A percentile compares a stretch with the other conserved stretches of the same genome.
These are phyloP conservation scores for Tulasnella sp. DNA, from an alignment of 768 basidiomycete genomes.

Conservation along the genomic window DNA sequence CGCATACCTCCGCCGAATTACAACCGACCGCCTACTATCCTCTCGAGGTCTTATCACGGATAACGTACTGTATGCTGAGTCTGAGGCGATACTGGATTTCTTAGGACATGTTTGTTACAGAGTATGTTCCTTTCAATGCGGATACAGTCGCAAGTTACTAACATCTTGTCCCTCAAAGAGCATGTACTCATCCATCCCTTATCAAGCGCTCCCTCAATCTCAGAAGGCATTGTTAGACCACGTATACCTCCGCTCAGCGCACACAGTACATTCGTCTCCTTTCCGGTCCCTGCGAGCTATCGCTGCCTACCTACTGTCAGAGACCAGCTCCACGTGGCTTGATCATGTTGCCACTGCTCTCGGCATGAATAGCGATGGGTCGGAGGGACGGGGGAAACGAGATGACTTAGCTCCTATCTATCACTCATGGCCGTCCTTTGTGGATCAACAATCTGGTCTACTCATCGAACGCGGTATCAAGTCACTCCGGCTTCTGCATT, in stretches of 20 bases:
- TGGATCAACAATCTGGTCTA: conserved; percentile 50
- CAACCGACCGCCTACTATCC: conserved; percentile 30
- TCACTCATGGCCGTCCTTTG: conserved; percentile 59
- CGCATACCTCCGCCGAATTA: conserved; percentile 45
- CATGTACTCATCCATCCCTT: conserved; percentile 38
- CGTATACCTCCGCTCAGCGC: conserved; percentile 56
- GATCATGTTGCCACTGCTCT: conserved; percentile 37
- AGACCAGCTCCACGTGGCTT: conserved; percentile 30
- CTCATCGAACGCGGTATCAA: conserved; percentile 62
- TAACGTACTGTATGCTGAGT: conserved; percentile 52
- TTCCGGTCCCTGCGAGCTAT: conserved; percentile 48
- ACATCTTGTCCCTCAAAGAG: background rate
- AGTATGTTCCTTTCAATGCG: conserved; percentile 41
- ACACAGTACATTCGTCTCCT: conserved; percentile 55
- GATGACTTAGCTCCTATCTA: conserved; percentile 39
- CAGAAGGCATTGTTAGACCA: conserved; percentile 55
- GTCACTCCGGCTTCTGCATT: conserved; percentile 61
- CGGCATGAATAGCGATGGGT: conserved; percentile 34
- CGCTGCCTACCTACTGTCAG: conserved; percentile 47
- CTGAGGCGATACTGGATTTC: conserved; percentile 50
- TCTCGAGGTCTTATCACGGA: conserved; percentile 32
- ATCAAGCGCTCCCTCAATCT: conserved; percentile 41
- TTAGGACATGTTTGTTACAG: conserved; percentile 57
- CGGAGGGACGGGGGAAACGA: conserved; percentile 35
- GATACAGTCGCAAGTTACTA: conserved; percentile 32